These are phyloP conservation scores for Dunaliella sp. DNA, from an alignment of 139 green algal species.

Conservation along the genomic window DNA sequence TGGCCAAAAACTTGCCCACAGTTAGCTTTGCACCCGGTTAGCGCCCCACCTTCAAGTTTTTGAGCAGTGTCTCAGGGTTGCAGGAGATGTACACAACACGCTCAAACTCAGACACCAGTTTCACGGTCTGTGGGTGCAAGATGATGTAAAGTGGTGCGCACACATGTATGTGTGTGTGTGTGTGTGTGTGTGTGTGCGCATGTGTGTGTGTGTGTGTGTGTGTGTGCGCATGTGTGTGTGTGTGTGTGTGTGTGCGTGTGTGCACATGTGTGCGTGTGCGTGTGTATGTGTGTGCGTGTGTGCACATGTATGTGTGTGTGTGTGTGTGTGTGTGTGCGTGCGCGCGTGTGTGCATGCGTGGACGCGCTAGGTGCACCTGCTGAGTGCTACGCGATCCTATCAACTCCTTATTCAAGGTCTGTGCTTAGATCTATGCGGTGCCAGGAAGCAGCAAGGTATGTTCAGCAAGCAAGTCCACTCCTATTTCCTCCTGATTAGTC, in stretches of 20 bases:
- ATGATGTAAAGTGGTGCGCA: not conserved
- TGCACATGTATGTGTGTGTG: no score
- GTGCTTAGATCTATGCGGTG: not conserved
- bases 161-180: not conserved
- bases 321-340: no score
- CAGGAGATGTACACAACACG: slow-evolving; percentile 91
- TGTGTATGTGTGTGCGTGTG: no score
- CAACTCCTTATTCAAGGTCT: not conserved
- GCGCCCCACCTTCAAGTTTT: slow-evolving; percentile 65
- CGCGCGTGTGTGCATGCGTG: no score
- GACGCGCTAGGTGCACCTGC: no score
- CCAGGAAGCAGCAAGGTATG: not conserved
- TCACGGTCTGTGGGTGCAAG: slow-evolving; percentile 13
- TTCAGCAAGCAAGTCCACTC: not conserved
- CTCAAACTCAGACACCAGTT: slow-evolving; percentile 64
- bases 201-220: no score
- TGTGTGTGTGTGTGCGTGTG: no score
- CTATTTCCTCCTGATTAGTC: not conserved
- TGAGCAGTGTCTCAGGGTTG: slow-evolving; percentile 83
- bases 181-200: slow-evolving; percentile 19
- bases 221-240: no score
- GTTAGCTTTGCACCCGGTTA: no score
- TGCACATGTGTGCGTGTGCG: no score
- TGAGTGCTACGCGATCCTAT: no score
- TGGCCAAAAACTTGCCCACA: no score